A percentile compares a stretch with the other conserved stretches of the same genome.
Conservation (phyloP, 2,329 filamentous ascomycete species). For the Neospermospora avenae region DNA sequence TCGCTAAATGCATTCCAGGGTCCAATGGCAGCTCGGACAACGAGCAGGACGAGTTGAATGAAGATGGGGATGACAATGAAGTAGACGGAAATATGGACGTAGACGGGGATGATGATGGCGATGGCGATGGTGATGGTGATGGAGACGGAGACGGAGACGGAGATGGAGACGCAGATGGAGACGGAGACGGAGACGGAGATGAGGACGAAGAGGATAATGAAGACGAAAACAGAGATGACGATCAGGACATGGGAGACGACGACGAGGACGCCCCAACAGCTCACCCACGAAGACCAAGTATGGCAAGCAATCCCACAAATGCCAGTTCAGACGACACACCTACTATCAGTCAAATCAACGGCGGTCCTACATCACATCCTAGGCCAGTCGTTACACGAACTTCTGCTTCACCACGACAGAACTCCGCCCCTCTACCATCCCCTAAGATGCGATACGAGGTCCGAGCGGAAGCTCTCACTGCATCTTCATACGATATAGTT, state of each 20-base stretch:
- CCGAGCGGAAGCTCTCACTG: conserved; percentile 75
- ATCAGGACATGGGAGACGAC: conserved; percentile 46
- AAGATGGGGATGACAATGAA: conserved; percentile 41
- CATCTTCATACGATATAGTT: conserved; percentile 86
- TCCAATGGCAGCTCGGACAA: conserved; percentile 47
- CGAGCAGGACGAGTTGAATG: conserved; percentile 58
- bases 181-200: conserved; percentile 35
- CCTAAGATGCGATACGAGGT: conserved; percentile 55
- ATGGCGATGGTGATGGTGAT: conserved; percentile 35
- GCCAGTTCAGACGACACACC: conserved; percentile 30
- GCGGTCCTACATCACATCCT: conserved; percentile 33
- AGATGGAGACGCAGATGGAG: conserved; percentile 34
- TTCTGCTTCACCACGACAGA: conserved; percentile 32
- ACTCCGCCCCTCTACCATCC: conserved; percentile 40
- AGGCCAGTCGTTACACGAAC: conserved; percentile 29
- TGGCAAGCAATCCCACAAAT: conserved; percentile 24
- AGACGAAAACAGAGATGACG: conserved; percentile 41
- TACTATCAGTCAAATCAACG: conserved; percentile 27
- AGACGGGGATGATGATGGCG: conserved; percentile 35
- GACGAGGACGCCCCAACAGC: conserved; percentile 36
- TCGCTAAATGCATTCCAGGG: conserved; percentile 20
- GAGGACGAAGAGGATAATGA: conserved; percentile 35
- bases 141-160: conserved; percentile 36
- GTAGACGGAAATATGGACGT: conserved; percentile 33
- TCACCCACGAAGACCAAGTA: conserved; percentile 28